phyloP scores from a whole-genome alignment of 805 yeast species.

The Zygosaccharomyces rouxii region DNA sequence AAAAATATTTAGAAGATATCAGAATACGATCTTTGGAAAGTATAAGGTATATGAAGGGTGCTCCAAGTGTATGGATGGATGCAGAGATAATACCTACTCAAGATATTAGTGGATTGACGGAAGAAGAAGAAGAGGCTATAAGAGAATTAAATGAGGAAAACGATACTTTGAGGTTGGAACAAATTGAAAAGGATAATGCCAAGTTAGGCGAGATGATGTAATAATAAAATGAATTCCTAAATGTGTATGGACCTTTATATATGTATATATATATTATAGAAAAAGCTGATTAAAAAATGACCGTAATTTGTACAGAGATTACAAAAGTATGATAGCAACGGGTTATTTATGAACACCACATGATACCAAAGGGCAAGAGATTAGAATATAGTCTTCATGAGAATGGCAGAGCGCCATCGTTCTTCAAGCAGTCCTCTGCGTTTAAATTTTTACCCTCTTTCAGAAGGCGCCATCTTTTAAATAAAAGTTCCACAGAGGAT shows the following conservation, averaged over 20 bases:
- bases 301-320: not conserved
- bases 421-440: not conserved
- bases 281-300: not conserved
- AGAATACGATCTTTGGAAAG: slow-evolving; percentile 74
- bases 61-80: slow-evolving; percentile 89
- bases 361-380: too few relatives aligned
- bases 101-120: slow-evolving; percentile 40
- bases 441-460: not conserved
- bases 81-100: slow-evolving; percentile 73
- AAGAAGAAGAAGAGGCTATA: slow-evolving; percentile 40
- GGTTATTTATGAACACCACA: too few relatives aligned
- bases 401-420: slow-evolving; percentile 8
- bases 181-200: slow-evolving; percentile 39
- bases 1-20: slow-evolving; percentile 76
- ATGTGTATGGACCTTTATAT: not conserved
- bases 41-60: slow-evolving; percentile 75
- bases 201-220: slow-evolving; percentile 34
- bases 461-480: slow-evolving; percentile 11
- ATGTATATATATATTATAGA: not conserved
- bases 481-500: slow-evolving; percentile 8
- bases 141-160: slow-evolving; percentile 34
- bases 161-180: slow-evolving; percentile 35
- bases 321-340: too few relatives aligned
- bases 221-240: not conserved
- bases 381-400: not conserved